phyloP scores from a whole-genome alignment of 2,329 filamentous ascomycete genomes.

The Graphilbum sp. region DNA sequence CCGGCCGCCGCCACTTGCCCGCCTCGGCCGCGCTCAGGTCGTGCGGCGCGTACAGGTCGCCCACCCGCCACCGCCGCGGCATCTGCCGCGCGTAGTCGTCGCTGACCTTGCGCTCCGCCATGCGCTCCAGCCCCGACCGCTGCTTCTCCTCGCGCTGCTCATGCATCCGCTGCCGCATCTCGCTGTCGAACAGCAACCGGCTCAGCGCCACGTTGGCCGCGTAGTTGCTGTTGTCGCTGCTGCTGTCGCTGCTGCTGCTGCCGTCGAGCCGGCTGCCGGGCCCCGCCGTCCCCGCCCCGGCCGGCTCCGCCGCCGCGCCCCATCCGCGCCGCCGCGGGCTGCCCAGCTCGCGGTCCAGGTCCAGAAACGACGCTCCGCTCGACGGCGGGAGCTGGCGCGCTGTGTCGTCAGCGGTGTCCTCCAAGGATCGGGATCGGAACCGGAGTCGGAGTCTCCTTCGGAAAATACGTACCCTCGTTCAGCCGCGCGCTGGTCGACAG shows the following conservation, averaged over 20 bases:
- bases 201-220: constrained; percentile 6
- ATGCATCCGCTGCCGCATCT: constrained; percentile 4
- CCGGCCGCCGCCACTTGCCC: constrained; percentile 56
- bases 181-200: constrained; percentile 8
- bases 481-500: constrained; percentile 6
- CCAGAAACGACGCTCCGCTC: constrained; percentile 8
- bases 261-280: too few relatives aligned
- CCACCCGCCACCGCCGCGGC: constrained; percentile 53
- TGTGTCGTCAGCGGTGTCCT: background rate
- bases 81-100: constrained; percentile 45
- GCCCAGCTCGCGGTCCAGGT: constrained; percentile 5
- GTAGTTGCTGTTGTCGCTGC: constrained; percentile 1
- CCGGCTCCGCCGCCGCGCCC: background rate
- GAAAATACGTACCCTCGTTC: constrained; percentile 2
- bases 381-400: background rate
- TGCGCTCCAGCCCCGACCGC: constrained; percentile 20
- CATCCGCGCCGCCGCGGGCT: background rate
- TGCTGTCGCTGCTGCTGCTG: too few relatives aligned
- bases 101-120: constrained; percentile 22
- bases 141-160: constrained; percentile 3
- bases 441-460: too few relatives aligned
- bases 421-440: too few relatives aligned
- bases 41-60: constrained; percentile 82
- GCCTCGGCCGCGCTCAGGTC: constrained; percentile 68
- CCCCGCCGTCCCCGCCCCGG: too few relatives aligned